Evolutionary conservation across 2,329 filamentous ascomycete genomes (phyloP).

Genomic region (Arthrinium puccinioides): DNA sequence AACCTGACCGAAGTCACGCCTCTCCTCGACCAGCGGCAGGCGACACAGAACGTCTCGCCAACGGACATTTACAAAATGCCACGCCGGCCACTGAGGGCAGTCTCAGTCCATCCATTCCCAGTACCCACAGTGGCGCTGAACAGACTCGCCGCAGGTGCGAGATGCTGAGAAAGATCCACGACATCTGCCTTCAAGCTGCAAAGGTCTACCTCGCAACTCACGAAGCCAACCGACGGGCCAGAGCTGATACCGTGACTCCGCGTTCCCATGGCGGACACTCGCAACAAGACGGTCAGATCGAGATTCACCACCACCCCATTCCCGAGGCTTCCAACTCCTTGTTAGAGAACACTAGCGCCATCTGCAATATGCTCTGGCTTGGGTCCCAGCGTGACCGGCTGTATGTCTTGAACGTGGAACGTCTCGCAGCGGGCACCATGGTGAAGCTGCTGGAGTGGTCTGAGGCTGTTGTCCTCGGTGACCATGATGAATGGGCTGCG

Average conservation of each 20-base stretch:
- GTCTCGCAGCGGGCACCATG: slow-evolving; percentile 20
- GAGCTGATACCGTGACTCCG: slow-evolving; percentile 1
- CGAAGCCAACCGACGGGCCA: slow-evolving; percentile 10
- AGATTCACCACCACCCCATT: slow-evolving; percentile 3
- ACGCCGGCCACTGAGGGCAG: no score
- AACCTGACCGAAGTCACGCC: no score
- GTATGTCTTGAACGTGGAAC: slow-evolving; percentile 20
- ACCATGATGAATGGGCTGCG: slow-evolving; percentile 11
- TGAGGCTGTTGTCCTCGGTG: slow-evolving; percentile 18
- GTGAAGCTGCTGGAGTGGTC: slow-evolving; percentile 19
- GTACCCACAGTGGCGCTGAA: no score
- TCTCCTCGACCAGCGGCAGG: no score
- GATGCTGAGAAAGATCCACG: slow-evolving; percentile 10
- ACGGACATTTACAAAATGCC: no score
- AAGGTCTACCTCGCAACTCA: slow-evolving; percentile 12
- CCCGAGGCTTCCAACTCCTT: slow-evolving; percentile 16
- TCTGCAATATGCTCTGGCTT: slow-evolving; percentile 23
- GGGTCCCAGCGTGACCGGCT: slow-evolving; percentile 21
- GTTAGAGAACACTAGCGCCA: slow-evolving; percentile 20
- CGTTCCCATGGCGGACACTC: background rate
- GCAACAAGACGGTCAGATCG: background rate
- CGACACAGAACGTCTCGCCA: no score
- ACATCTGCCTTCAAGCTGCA: slow-evolving; percentile 12
- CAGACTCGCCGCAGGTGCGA: no score
- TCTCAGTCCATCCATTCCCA: no score